These are phyloP conservation scores for Globomyces sp. DNA, from an alignment of 371 early-diverging fungal genomes.

Conservation along the genomic window DNA sequence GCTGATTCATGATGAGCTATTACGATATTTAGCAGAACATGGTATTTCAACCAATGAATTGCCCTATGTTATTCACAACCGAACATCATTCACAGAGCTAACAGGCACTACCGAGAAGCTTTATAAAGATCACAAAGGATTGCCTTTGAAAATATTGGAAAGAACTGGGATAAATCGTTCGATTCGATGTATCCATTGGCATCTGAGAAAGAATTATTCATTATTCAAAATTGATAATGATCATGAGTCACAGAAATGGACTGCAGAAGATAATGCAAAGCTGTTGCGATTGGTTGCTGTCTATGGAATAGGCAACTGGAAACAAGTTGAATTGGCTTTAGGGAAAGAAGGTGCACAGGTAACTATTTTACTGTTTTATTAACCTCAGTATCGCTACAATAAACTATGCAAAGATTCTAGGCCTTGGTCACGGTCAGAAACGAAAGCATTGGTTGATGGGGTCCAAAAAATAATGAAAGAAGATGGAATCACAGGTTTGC, in stretches of 20 bases:
- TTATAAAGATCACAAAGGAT: slow-evolving; percentile 3
- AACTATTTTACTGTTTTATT: neutral
- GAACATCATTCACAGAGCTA: slow-evolving; percentile 4
- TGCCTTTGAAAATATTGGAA: neutral
- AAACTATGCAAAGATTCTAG: neutral
- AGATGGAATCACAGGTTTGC: slow-evolving; percentile 11
- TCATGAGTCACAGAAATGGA: slow-evolving; percentile 13
- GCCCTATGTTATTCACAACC: slow-evolving; percentile 9
- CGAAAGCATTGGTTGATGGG: neutral
- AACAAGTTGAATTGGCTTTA: slow-evolving; percentile 15
- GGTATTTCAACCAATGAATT: slow-evolving; percentile 16
- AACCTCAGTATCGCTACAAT: slow-evolving; percentile 1
- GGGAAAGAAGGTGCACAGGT: neutral
- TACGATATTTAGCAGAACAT: slow-evolving; percentile 9
- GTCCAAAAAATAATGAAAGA: slow-evolving; percentile 10
- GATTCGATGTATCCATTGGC: neutral
- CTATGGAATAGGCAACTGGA: slow-evolving; percentile 20
- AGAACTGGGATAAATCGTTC: slow-evolving; percentile 10
- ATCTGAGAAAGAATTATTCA: neutral
- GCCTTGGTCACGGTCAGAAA: slow-evolving; percentile 1
- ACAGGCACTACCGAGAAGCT: neutral
- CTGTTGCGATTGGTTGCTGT: slow-evolving; percentile 13
- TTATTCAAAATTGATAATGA: slow-evolving; percentile 4
- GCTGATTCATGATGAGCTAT: slow-evolving; percentile 12
- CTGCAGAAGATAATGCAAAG: slow-evolving; percentile 13